Evolutionary conservation across 2,329 filamentous ascomycete species (phyloP).

Genomic region (Xylaria sp.): DNA sequence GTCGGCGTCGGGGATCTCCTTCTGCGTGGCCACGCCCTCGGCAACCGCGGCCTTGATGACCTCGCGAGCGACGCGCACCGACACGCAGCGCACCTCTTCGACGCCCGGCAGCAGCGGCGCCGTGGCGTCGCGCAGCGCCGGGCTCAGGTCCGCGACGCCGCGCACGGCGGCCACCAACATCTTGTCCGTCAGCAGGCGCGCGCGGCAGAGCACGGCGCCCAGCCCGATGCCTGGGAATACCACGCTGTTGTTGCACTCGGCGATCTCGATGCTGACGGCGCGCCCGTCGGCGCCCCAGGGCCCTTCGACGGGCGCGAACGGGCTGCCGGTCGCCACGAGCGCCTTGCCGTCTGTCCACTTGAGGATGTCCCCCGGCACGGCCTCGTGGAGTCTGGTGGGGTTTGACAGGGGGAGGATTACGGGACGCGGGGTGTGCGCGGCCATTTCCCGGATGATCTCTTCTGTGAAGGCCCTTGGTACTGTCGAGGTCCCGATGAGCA

Average conservation of each 20-base stretch:
- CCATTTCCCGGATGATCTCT: conserved; percentile 76
- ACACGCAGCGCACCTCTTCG: conserved; percentile 73
- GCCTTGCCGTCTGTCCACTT: conserved; percentile 79
- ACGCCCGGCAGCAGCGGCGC: conserved; percentile 79
- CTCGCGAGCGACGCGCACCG: conserved; percentile 74
- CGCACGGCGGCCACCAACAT: conserved; percentile 84
- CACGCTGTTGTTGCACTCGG: conserved; percentile 89
- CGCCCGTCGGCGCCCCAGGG: conserved; percentile 56
- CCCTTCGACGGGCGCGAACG: conserved; percentile 74
- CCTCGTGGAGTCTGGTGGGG: conserved; percentile 83
- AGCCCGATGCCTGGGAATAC: conserved; percentile 87
- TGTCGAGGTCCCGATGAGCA: conserved; percentile 84
- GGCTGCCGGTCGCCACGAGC: conserved; percentile 82
- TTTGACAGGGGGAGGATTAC: conserved; percentile 84
- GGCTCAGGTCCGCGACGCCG: conserved; percentile 73
- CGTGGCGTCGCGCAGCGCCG: conserved; percentile 66
- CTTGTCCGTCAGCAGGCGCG: conserved; percentile 70
- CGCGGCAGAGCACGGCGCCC: conserved; percentile 73
- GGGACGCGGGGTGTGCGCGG: conserved; percentile 72
- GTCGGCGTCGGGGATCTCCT: conserved; percentile 65
- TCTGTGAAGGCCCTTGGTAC: conserved; percentile 77
- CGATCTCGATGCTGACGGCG: conserved; percentile 56
- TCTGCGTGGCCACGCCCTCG: conserved; percentile 69
- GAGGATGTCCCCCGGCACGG: conserved; percentile 75
- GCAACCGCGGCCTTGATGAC: conserved; percentile 75